Percentiles rank a stretch among this genome's conserved stretches.
These are phyloP conservation scores for Hemerocallis citrina DNA, from an alignment of 106 monocot species.

Conservation along the genomic window DNA sequence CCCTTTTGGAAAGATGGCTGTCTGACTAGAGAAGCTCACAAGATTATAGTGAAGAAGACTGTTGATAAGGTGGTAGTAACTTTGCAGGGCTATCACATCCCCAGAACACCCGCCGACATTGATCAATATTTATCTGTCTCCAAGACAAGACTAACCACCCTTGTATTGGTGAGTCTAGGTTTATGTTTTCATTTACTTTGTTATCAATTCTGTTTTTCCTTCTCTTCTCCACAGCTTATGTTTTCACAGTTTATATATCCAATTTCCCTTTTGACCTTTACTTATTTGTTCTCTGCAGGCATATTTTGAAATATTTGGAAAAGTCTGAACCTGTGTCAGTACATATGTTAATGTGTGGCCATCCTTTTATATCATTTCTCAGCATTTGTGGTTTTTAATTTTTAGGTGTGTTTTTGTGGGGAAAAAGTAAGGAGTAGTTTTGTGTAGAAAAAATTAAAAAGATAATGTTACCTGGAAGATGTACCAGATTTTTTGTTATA, in stretches of 20 bases:
- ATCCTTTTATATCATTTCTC: no score
- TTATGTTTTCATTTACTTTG: not conserved
- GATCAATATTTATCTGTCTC: conserved; percentile 29
- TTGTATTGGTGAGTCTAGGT: conserved; percentile 31
- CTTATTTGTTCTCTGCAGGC: conserved; percentile 2
- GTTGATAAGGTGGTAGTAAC: conserved; percentile 47
- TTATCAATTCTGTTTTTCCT: not conserved
- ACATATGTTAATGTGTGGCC: not conserved
- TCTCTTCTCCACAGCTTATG: not conserved
- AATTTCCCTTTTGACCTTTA: not conserved
- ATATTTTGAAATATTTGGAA: conserved; percentile 8
- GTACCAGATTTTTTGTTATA: no score
- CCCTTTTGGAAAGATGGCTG: conserved; percentile 51
- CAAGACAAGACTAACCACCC: conserved; percentile 33
- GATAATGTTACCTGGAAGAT: no score
- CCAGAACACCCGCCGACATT: conserved; percentile 28
- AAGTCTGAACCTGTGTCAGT: not conserved
- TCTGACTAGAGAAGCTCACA: conserved; percentile 52
- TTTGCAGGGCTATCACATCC: conserved; percentile 24
- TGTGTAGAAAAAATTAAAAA: no score
- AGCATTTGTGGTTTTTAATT: no score
- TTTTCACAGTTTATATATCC: not conserved
- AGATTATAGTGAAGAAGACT: conserved; percentile 51
- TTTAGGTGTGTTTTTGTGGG: no score
- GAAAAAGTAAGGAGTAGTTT: no score